Evolutionary conservation across 2,329 filamentous ascomycete genomes (phyloP), one percentile per base, ranked within the genome.

Genomic region (Fusarium decemcellulare): DNA sequence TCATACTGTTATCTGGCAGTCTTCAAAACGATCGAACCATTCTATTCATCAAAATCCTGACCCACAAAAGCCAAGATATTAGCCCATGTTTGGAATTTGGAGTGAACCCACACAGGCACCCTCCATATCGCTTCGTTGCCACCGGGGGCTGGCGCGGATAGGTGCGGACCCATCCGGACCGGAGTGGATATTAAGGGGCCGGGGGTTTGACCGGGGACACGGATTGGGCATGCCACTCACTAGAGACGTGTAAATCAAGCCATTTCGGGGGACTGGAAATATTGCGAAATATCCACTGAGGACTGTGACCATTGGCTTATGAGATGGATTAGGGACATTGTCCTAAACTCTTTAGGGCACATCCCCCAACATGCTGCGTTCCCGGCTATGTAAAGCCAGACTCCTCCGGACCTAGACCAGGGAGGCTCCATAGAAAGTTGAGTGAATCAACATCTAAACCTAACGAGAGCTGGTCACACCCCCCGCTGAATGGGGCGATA

Each of bases 351-450:
- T 23, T 23, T 5, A 5, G 23, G 23, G 6, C 15, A 47, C 10
- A 36, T 7, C 10, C 11, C 18, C n/a, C 18, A 11, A 27, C 23
- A 30, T 3, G 12, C n/a, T 16, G n/a, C 16, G 5, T n/a, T 18
- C n/a, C 18, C 44, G 8, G 5, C 23, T 47, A 36, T 8, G 39
- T 34, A 1, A 66, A 50, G 3, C 16, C 48, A 4, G 43, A 34
- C 14, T 48, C 55, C 4, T 53, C 63, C 23, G 53, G 51, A 3
- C 39, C 62, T n/a, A 67, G n/a, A 4, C 60, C 65, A 2, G 65
- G 63, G 4, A 67, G 43, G 18, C 63, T 67, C 65, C 65, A 67
- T 12, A 67, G 29, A 18, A 67, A 67, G 47, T 67, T 63, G 12
- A 67, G 51, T 6, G 65, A 50, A 34, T 67, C 65, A 30, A 67